Conservation (phyloP, 2,329 filamentous ascomycete species). For the Nothopassalora personata region DNA sequence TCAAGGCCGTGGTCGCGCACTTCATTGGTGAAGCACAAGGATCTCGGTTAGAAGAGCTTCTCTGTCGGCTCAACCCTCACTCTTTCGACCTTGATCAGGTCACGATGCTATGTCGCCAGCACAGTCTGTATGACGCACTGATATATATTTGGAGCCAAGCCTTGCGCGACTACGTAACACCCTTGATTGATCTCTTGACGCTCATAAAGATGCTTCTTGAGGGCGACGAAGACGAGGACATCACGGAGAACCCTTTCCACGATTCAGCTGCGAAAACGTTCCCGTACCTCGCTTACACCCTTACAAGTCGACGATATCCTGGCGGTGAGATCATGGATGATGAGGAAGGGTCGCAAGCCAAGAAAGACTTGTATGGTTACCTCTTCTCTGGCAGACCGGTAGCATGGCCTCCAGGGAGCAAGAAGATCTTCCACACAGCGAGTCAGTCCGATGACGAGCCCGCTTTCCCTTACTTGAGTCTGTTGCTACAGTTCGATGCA, state of each 20-base stretch:
- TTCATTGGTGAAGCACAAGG: constrained; percentile 73
- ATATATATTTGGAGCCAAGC: constrained; percentile 97
- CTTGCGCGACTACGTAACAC: constrained; percentile 82
- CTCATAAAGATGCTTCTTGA: constrained; percentile 53
- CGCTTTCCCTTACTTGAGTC: constrained; percentile 76
- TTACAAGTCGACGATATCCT: constrained; percentile 89
- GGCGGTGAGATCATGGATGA: constrained; percentile 72
- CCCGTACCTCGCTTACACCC: constrained; percentile 83
- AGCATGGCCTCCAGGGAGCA: constrained; percentile 64
- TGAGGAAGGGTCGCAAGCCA: constrained; percentile 66
- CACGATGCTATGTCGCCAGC: constrained; percentile 82
- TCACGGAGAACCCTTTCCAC: constrained; percentile 41
- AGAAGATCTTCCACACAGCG: constrained; percentile 57
- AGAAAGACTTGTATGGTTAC: constrained; percentile 86
- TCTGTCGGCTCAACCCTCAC: constrained; percentile 83
- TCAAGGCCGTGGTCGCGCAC: constrained; percentile 79
- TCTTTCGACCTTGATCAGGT: constrained; percentile 94
- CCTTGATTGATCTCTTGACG: constrained; percentile 73
- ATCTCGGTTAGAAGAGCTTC: constrained; percentile 80
- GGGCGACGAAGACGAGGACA: constrained; percentile 54
- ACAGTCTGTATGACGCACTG: constrained; percentile 88
- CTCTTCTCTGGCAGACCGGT: constrained; percentile 80
- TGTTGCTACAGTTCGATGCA: constrained; percentile 82
- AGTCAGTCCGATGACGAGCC: constrained; percentile 55
- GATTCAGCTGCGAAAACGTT: constrained; percentile 85